Base-by-base conservation (phyloP, 129 eudicot species). In the Flaveria bidentis region DNA sequence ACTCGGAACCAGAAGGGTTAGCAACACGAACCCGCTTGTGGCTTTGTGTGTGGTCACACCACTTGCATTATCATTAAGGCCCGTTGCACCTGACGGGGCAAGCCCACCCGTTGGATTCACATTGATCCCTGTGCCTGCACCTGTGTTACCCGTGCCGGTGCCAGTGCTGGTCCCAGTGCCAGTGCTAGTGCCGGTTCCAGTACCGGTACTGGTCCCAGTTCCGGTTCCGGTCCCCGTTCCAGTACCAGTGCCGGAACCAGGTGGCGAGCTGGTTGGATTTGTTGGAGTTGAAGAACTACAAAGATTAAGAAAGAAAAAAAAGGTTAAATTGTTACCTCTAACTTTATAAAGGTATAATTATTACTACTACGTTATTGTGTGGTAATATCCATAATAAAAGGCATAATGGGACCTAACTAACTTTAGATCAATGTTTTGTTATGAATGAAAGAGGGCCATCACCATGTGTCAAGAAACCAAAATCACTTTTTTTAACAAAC, bases 61-160 rank as follows among this genome's bases (percentile, higher is more conserved):
- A 26, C 39, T 61, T 1, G 85, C 78, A 74, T 56, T 76, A 73
- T 90, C 90, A 14, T 20, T 74, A 66, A 49, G 73, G 68, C 71
- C 72, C 17, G 82, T 71, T 50, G 88, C 56, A 17, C 82, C 87
- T 1, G 92, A 68, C 13, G 93, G 93, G 20, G 57, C 88, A n/a
- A 86, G 81, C 14, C 82, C 79, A 57, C 74, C 69, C 20, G 71
- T 5, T 16, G 84, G 84, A 76, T 46, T 80, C n/a, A 74, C 76
- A 33, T 80, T 80, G 79, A 80, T 80, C 53, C 84, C 84, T 0
- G 76, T 80, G 3, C 84, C 66, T 5, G 76, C 80, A 9, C 82
- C 60, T 0, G 87, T 68, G 0, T 36, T 36, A 36, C 79, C 50
- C 0, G 84, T 76, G 0, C 22, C 22, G 22, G 22, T 20, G 22